Evolutionary conservation across 805 yeast species (phyloP).

Genomic region (Candida succiphila): DNA sequence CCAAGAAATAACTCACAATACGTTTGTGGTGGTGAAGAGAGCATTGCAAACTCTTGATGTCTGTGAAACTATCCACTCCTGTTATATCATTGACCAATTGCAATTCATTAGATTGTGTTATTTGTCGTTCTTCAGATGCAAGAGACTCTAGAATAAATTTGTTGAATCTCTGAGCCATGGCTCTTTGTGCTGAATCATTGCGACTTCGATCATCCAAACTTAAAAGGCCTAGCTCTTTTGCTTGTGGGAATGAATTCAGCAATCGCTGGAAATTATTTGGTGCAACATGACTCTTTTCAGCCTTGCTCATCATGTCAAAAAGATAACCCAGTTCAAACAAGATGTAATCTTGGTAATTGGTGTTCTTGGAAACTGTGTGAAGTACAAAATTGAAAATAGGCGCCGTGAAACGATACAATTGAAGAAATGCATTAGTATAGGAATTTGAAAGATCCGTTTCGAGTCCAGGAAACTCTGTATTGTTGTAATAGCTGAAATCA

Average conservation of each 20-base stretch:
- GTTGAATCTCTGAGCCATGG: constrained; percentile 43
- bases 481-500: constrained; percentile 79
- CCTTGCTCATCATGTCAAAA: constrained; percentile 83
- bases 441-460: constrained; percentile 81
- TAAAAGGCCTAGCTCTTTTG: constrained; percentile 40
- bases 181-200: constrained; percentile 33
- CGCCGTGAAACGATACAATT: constrained; percentile 71
- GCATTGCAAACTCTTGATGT: constrained; percentile 30
- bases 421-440: constrained; percentile 68
- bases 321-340: constrained; percentile 80
- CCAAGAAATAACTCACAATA: constrained; percentile 30
- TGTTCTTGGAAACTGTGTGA: constrained; percentile 43
- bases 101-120: constrained; percentile 13
- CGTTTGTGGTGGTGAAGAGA: constrained; percentile 23
- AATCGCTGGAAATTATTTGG: constrained; percentile 68
- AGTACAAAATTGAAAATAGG: constrained; percentile 58
- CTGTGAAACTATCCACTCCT: constrained; percentile 34
- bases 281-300: constrained; percentile 68
- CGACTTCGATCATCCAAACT: constrained; percentile 37
- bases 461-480: constrained; percentile 68
- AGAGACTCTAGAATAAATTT: constrained; percentile 47
- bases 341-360: constrained; percentile 37
- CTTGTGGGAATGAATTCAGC: constrained; percentile 38
- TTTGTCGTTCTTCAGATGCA: constrained; percentile 35
- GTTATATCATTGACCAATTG: constrained; percentile 19